Evolutionary conservation across 495 filamentous ascomycete species (phyloP).

Genomic region (Coniosporium apollinis): DNA sequence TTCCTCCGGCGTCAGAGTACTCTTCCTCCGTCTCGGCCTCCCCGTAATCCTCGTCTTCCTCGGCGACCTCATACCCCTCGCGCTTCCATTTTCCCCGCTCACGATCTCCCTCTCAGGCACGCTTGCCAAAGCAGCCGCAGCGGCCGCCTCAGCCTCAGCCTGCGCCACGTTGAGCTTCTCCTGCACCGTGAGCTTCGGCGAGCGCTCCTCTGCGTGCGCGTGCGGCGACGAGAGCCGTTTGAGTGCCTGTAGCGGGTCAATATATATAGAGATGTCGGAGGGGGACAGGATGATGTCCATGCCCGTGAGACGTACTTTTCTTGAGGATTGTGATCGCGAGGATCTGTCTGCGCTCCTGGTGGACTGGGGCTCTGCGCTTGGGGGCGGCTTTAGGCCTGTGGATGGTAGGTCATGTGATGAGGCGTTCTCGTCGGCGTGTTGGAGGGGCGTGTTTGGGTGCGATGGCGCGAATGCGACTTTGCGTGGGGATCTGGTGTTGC

Average conservation of each 20-base stretch:
- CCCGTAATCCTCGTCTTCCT: slow-evolving; percentile 24
- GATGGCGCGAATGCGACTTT: slow-evolving; percentile 11
- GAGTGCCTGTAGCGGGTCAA: slow-evolving; percentile 13
- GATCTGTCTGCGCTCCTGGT: neutral
- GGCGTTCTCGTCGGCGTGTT: neutral
- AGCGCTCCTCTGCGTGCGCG: slow-evolving; percentile 15
- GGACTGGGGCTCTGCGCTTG: neutral
- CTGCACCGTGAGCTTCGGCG: slow-evolving; percentile 20
- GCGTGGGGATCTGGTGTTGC: slow-evolving; percentile 16
- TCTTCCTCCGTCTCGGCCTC: slow-evolving; percentile 23
- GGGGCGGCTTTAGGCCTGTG: neutral
- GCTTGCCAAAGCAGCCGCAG: slow-evolving; percentile 12
- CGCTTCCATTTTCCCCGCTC: neutral
- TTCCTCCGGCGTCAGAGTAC: slow-evolving; percentile 26
- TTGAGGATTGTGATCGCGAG: neutral
- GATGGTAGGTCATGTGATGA: neutral
- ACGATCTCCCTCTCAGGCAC: neutral
- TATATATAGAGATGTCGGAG: slow-evolving; percentile 5
- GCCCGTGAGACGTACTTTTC: slow-evolving; percentile 4
- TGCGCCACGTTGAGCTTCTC: slow-evolving; percentile 24
- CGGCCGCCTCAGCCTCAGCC: slow-evolving; percentile 22
- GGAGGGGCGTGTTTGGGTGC: neutral
- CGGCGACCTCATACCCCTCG: slow-evolving; percentile 12
- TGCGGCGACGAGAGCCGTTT: slow-evolving; percentile 15
- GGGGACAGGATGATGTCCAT: slow-evolving; percentile 11